These are phyloP conservation scores for Trichodelitschia bisporula DNA, from an alignment of 495 filamentous ascomycete species.

Conservation along the genomic window DNA sequence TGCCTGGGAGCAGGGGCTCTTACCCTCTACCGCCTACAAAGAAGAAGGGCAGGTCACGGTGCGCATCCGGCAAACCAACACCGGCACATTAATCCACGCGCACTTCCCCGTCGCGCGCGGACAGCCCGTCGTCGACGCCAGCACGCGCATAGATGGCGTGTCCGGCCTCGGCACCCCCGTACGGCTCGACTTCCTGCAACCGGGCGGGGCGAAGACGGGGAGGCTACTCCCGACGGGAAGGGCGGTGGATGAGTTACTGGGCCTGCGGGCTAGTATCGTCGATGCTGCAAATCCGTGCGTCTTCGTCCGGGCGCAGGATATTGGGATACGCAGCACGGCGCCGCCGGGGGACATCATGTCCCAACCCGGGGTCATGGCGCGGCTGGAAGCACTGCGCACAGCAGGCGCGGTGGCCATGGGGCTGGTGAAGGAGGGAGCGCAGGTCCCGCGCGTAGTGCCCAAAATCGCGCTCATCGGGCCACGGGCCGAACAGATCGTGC, in stretches of 20 bases:
- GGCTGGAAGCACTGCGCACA: constrained; percentile 34
- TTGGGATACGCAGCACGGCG: constrained; percentile 24
- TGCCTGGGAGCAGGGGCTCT: constrained; percentile 29
- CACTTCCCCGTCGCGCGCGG: constrained; percentile 24
- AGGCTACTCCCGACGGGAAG: constrained; percentile 38
- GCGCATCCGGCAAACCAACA: constrained; percentile 29
- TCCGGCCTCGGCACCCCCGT: constrained; percentile 30
- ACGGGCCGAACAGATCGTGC: constrained; percentile 16
- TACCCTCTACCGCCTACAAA: constrained; percentile 8
- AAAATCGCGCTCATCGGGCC: constrained; percentile 38
- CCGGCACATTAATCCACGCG: constrained; percentile 17
- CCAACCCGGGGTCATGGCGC: constrained; percentile 20
- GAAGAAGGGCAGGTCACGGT: constrained; percentile 15
- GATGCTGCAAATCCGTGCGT: constrained; percentile 46
- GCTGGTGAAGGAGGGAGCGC: constrained; percentile 18
- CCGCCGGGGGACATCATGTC: constrained; percentile 27
- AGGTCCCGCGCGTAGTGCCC: constrained; percentile 31
- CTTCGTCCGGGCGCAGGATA: constrained; percentile 29
- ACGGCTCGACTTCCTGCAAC: constrained; percentile 35
- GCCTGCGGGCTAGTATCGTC: constrained; percentile 28
- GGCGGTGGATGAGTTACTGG: constrained; percentile 25
- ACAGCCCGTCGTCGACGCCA: constrained; percentile 24
- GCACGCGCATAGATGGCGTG: constrained; percentile 44
- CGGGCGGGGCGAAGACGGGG: constrained; percentile 44
- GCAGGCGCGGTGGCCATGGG: constrained; percentile 40